Percentiles rank a stretch among this genome's conserved stretches.
Conservation (phyloP, 306 rosid genomes). For the Rosa chinensis region DNA sequence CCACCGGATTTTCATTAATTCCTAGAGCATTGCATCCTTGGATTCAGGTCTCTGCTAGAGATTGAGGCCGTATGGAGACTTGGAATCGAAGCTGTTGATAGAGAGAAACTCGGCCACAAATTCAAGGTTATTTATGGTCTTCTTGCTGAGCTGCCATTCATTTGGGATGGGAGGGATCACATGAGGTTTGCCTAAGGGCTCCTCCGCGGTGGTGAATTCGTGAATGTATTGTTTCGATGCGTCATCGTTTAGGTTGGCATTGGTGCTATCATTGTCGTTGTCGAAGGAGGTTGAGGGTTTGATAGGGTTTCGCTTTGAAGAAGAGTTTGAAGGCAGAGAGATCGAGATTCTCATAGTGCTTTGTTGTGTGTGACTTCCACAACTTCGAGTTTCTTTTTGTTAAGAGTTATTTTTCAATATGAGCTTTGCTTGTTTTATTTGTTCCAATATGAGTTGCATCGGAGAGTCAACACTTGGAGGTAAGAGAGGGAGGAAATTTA, state of each 20-base stretch:
- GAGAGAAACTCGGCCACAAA: constrained; percentile 36
- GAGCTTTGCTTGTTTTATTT: too few relatives aligned
- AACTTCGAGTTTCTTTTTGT: too few relatives aligned
- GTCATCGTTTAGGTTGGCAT: neutral
- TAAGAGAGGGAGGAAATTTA: too few relatives aligned
- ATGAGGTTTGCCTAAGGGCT: constrained; percentile 11
- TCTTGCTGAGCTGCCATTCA: constrained; percentile 37
- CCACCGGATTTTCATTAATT: constrained; percentile 31
- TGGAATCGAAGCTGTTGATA: constrained; percentile 10
- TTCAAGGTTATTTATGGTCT: constrained; percentile 34
- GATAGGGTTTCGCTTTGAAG: constrained; percentile 32
- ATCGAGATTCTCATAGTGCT: constrained; percentile 42
- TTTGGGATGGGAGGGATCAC: constrained; percentile 36
- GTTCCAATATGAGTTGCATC: too few relatives aligned
- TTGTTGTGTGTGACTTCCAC: neutral
- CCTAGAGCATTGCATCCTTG: constrained; percentile 43
- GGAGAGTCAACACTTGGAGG: too few relatives aligned
- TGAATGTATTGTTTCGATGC: constrained; percentile 27
- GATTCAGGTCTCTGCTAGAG: constrained; percentile 24
- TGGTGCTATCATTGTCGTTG: neutral
- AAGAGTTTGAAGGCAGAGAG: constrained; percentile 41
- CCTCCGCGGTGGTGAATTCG: constrained; percentile 35
- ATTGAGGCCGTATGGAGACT: constrained; percentile 57
- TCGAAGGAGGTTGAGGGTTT: constrained; percentile 26
- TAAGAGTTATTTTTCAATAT: too few relatives aligned